phyloP scores from a whole-genome alignment of 2,329 filamentous ascomycete genomes.

The Teratosphaeria nubilosa region DNA sequence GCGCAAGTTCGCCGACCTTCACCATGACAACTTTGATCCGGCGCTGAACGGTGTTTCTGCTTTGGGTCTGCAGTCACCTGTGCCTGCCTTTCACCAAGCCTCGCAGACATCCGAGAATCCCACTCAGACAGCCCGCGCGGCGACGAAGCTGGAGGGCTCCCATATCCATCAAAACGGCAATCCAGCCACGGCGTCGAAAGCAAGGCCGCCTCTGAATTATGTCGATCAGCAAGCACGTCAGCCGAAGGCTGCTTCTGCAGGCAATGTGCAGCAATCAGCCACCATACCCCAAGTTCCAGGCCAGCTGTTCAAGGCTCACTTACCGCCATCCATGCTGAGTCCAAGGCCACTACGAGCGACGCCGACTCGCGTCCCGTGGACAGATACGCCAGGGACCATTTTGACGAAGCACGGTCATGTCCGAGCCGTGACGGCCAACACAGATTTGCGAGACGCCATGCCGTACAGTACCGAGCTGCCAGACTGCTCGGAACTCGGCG shows the following conservation, averaged over 20 bases:
- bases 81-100: background rate
- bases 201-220: background rate
- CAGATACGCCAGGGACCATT: background rate
- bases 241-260: background rate
- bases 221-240: background rate
- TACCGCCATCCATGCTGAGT: background rate
- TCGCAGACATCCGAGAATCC: background rate
- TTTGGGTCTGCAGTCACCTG: background rate
- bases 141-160: background rate
- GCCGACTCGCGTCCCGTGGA: background rate
- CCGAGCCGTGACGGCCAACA: background rate
- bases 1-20: background rate
- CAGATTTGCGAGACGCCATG: background rate
- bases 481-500: slow-evolving; percentile 1
- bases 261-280: background rate
- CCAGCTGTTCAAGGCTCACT: background rate
- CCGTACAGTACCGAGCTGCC: background rate
- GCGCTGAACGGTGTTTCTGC: background rate
- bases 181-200: background rate
- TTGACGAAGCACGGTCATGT: background rate
- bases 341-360: background rate
- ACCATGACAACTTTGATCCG: background rate
- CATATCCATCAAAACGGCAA: background rate
- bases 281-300: background rate
- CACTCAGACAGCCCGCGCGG: background rate